Evolutionary conservation across 345 rosid genomes (phyloP), one percentile per base, ranked within the genome.

Genomic region (Aethionema arabicum): DNA sequence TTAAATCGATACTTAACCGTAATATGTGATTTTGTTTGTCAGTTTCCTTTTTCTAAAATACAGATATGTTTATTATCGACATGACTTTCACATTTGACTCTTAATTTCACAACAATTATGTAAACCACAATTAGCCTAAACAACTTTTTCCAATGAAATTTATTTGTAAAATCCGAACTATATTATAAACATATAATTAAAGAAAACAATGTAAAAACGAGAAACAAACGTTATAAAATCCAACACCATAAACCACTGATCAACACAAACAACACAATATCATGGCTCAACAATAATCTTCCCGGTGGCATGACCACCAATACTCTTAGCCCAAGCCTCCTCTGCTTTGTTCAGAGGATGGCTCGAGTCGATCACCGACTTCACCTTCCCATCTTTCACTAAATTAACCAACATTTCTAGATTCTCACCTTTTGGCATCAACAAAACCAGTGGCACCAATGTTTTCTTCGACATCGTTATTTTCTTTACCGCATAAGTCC

Each of bases 261-360:
- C 16, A 14, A 41, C 10, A 42, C 21, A 54, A 33, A 6, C 13
- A 36, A 8, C 8, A n/a, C n/a, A 29, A 29, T 2, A 30, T 56
- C 66, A 78, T 0, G 78, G 84, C 81, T 88, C 88, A 38, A 84
- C 85, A 13, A 88, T 70, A 29, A 89, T 77, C 80, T 89, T 86
- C 10, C 96, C 96, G 7, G 95, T 86, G 33, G 95, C 91, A 61
- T 81, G 89, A 8, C 91, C 86, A 42, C 66, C 81, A 1, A 84
- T 72, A 48, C 83, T 78, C 74, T 73, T 83, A 3, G 82, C 87
- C 96, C 93, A 88, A 32, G 78, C 93, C 12, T 85, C 90, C 72
- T 85, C 90, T 2, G 86, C 93, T 66, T 79, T 78, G 71, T 78
- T 80, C 52, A 86, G 36, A 1, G 85, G 74, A 59, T 74, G 58